Percentiles rank a stretch among this genome's conserved stretches.
Conservation (phyloP, 768 basidiomycete species). For the Dioszegia crocea region DNA sequence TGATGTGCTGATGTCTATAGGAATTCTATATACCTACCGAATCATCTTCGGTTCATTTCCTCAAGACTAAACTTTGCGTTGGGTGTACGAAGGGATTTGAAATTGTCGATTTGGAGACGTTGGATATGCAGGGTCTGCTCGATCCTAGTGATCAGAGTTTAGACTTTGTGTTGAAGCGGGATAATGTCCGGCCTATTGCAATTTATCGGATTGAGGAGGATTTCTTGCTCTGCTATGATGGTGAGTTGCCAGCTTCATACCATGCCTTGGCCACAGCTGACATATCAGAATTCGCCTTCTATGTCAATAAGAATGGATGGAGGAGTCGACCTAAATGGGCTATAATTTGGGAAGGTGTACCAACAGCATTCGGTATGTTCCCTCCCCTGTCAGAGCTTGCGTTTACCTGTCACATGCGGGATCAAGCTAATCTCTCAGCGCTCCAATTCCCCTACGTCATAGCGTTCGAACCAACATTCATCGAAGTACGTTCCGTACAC, state of each 20-base stretch:
- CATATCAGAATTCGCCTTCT: conserved; percentile 87
- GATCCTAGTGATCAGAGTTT: conserved; percentile 87
- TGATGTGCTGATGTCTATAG: conserved; percentile 52
- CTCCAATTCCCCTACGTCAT: conserved; percentile 94
- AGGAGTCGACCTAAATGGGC: conserved; percentile 85
- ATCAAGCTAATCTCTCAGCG: conserved; percentile 55
- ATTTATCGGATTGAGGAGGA: conserved; percentile 96
- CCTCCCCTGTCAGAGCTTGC: neutral
- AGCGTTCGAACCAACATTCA: conserved; percentile 92
- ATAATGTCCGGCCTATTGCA: conserved; percentile 86
- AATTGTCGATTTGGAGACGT: conserved; percentile 92
- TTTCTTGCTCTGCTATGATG: conserved; percentile 95
- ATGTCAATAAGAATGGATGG: conserved; percentile 94
- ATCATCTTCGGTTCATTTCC: conserved; percentile 91
- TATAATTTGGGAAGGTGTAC: conserved; percentile 93
- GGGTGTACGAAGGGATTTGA: conserved; percentile 97
- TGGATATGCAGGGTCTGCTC: conserved; percentile 92
- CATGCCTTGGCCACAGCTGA: conserved; percentile 8
- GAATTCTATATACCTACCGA: conserved; percentile 99
- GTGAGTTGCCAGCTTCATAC: conserved; percentile 53
- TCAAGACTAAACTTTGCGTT: conserved; percentile 95
- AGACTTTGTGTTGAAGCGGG: conserved; percentile 86
- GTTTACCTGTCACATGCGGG: no score
- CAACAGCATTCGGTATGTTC: conserved; percentile 83
- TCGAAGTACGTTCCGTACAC: conserved; percentile 93